Base-by-base conservation (phyloP, 495 filamentous ascomycete genomes). In the Filosporella fistucella region DNA sequence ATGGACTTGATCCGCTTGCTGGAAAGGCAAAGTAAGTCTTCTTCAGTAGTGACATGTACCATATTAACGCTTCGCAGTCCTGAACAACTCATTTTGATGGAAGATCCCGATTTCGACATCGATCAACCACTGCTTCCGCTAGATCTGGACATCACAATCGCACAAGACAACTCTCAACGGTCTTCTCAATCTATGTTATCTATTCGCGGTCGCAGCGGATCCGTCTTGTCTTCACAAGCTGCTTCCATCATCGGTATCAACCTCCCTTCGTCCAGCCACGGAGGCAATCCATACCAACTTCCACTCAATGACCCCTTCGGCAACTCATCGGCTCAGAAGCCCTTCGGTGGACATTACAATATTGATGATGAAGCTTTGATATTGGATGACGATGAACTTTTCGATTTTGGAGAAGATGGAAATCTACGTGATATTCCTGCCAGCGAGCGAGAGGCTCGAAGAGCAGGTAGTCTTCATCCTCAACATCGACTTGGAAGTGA, bases 91-190 rank as follows among this genome's bases (percentile, higher is more conserved):
- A 63, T 90, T 12, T 72, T 96, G 3, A 67, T 74, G 17, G 88
- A 98, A 52, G 93, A 97, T 61, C 90, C 90, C 5, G 75, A 80
- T n/a, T 96, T 96, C 55, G 62, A 90, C 1, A 86, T 86, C 0
- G 85, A 88, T 30, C 72, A 79, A 18, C 66, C 62, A 37, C 68
- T 86, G 14, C 75, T 75, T 10, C 67, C 69, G 9, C 62, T 84
- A 16, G 74, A 84, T 29, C 56, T 86, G 24, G 77, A 86, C 42
- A 51, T 83, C 23, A 52, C 63, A 2, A 54, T 59, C 23, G 52
- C 72, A 39, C 13, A 42, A 45, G 18, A 58, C 47, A 12, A 66
- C 63, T 38, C 66, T 51, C 36, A 63, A 57, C 30, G 70, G 59
- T 40, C 67, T 48, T 53, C 51, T 54, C 58, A 60, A 21, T 68